Percentiles rank a stretch among this genome's conserved stretches.
Conservation (phyloP, 148 eudicot genomes). For the Dianthus caryophyllus region DNA sequence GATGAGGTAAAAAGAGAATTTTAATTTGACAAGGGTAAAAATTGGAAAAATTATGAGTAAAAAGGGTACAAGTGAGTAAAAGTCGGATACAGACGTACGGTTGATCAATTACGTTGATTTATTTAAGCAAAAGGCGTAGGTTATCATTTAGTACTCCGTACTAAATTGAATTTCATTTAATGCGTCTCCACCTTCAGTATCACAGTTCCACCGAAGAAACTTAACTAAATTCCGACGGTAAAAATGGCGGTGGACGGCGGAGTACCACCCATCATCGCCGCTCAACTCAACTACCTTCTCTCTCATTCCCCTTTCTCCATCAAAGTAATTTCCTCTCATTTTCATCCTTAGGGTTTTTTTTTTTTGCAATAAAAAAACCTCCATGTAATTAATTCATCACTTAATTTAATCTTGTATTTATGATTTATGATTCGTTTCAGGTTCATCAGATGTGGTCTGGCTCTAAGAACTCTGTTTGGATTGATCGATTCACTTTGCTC, state of each 20-base stretch:
- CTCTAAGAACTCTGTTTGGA: conserved; percentile 43
- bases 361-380: neutral
- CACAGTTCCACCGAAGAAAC: neutral
- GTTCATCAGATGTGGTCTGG: conserved; percentile 94
- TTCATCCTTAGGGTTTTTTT: conserved; percentile 20
- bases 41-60: no score
- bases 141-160: no score
- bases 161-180: neutral
- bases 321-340: conserved; percentile 33
- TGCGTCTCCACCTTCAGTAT: neutral
- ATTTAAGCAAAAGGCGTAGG: no score
- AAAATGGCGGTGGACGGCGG: conserved; percentile 61
- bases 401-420: neutral
- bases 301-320: conserved; percentile 67
- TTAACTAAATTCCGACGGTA: neutral
- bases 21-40: no score
- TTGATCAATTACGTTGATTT: no score
- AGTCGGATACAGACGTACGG: no score
- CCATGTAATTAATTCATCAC: neutral
- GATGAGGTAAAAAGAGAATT: no score
- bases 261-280: conserved; percentile 69
- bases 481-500: conserved; percentile 75
- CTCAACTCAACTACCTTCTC: conserved; percentile 72
- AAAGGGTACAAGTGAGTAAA: no score
- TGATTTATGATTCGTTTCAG: conserved; percentile 36